phyloP scores from a whole-genome alignment of 441 rosid species.

The Adansonia gregorii region DNA sequence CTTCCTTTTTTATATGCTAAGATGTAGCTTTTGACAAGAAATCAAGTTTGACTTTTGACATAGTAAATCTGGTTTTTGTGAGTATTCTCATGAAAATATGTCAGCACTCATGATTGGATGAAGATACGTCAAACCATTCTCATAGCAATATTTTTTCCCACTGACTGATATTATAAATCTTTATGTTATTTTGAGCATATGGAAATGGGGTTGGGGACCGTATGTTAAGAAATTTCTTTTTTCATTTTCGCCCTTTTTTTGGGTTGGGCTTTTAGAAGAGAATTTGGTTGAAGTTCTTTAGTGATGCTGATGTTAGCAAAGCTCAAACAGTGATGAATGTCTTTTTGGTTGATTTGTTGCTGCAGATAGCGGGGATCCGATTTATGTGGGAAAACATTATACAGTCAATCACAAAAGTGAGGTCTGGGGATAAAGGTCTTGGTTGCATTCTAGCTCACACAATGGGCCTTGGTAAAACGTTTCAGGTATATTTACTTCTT shows the following conservation, averaged over 20 bases:
- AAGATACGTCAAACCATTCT: constrained; percentile 6
- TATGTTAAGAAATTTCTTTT: not conserved
- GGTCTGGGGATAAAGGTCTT: constrained; percentile 96
- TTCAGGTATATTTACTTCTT: constrained; percentile 68
- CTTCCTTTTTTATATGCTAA: not conserved
- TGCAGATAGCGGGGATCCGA: constrained; percentile 95
- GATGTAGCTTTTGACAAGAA: not conserved
- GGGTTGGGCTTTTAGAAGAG: not conserved
- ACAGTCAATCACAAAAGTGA: constrained; percentile 84
- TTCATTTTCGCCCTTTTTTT: not conserved
- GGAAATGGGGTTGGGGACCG: not conserved
- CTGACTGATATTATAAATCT: not conserved
- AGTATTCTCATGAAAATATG: not conserved
- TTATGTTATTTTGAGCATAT: not conserved
- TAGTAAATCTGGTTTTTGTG: not conserved
- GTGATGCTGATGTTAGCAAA: not conserved
- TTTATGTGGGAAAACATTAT: constrained; percentile 99
- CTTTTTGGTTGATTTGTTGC: constrained; percentile 29
- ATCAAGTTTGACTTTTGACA: constrained; percentile 10
- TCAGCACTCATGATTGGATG: not conserved
- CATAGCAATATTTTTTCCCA: not conserved
- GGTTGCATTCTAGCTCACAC: constrained; percentile 99
- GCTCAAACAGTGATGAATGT: constrained; percentile 3
- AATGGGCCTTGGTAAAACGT: constrained; percentile 99
- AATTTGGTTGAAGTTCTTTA: constrained; percentile 22